Evolutionary conservation across 2,329 filamentous ascomycete genomes (phyloP), one percentile per base, ranked within the genome.

Genomic region (Aspergillus sclerotialis): DNA sequence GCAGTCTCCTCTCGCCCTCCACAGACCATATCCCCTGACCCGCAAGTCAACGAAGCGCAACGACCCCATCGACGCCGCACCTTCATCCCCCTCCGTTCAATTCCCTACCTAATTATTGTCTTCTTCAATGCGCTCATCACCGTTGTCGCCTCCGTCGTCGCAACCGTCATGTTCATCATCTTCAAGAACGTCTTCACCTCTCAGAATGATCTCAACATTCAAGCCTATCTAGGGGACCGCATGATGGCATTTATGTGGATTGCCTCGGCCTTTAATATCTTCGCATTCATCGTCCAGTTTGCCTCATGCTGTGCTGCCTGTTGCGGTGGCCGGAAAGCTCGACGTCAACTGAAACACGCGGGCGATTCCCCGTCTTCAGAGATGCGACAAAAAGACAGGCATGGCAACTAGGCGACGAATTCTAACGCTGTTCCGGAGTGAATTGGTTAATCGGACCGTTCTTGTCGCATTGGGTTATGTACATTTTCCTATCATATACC

Each of bases 161-260:
- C 82, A 7, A 94, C 87, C 0, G 82, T 82, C 52, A 87, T 95
- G 70, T 88, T 84, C 56, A 63, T 85, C 40, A 84, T 89, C 40
- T 88, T 93, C 67, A 75, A 78, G 45, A 79, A 85, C 39, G 84
- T 85, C 35, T 78, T 93, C 48, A 78, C 78, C 14, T 73, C 72
- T 17, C 63, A 65, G 4, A 78, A 84, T 51, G 78, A 84, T 38
- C 68, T 95, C 33, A 92, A 94, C 58, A 88, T 95, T 47, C 58
- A 65, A 7, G 84, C 81, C 3, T 63, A 72, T 3, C 67, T 94
- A 21, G 88, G 88, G 5, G 63, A 58, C 23, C 72, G 77, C 45
- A 89, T 94, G 83, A 76, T 94, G 50, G 82, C 67, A 0, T 93
- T 94, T 54, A 90, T 94, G 82, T 96, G 90, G 89, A 74, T 87